phyloP scores from a whole-genome alignment of 345 rosid genomes.

The Eucalyptus sp. region DNA sequence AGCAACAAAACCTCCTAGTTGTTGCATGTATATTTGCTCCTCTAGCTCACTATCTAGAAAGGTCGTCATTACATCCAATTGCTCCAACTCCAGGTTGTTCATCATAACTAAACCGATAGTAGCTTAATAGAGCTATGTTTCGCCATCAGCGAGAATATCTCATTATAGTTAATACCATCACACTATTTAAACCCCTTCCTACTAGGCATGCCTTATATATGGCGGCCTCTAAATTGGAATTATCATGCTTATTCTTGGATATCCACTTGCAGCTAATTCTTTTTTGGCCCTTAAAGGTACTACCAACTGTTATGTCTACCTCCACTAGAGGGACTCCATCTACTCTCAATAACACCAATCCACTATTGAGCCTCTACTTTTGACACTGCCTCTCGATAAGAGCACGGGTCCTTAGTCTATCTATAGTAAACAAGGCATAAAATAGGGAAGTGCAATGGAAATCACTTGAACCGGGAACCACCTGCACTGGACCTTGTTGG shows the following conservation, averaged over 20 bases:
- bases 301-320: not conserved
- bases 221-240: not conserved
- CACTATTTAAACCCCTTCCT: not conserved
- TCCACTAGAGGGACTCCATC: not conserved
- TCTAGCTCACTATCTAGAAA: not conserved
- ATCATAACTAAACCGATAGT: too few relatives aligned
- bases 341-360: not conserved
- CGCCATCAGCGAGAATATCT: fast-evolving
- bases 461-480: fast-evolving
- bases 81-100: not conserved
- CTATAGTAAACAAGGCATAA: not conserved
- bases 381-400: not conserved
- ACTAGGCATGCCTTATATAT: not conserved
- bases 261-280: fast-evolving
- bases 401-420: not conserved
- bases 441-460: fast-evolving
- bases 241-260: not conserved
- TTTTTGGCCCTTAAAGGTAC: not conserved
- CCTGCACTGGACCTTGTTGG: too few relatives aligned
- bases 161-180: not conserved
- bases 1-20: not conserved
- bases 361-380: not conserved
- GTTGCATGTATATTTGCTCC: not conserved
- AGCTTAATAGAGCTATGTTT: fast-evolving
- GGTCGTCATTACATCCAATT: not conserved